phyloP scores from a whole-genome alignment of 805 yeast species.

The Blastobotrys chiropterorum region DNA sequence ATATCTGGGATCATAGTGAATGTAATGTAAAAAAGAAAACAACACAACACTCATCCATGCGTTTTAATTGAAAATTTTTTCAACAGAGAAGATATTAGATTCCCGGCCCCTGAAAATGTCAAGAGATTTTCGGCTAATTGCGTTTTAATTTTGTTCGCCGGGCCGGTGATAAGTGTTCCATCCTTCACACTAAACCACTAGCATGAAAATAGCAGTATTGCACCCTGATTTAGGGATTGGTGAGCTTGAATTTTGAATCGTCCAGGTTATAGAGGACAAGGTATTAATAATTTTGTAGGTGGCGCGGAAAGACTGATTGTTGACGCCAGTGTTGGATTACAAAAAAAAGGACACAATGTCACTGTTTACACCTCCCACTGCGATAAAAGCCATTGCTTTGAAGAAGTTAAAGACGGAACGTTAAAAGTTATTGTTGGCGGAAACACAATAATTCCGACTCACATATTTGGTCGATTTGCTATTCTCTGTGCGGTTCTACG shows the following conservation, averaged over 20 bases:
- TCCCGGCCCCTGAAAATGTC: no score
- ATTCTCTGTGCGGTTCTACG: slow-evolving; percentile 79
- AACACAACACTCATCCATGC: no score
- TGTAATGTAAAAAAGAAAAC: no score
- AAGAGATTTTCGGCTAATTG: no score
- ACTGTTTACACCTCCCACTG: slow-evolving; percentile 84
- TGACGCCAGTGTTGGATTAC: slow-evolving; percentile 87
- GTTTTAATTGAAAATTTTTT: no score
- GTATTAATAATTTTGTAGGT: slow-evolving; percentile 25
- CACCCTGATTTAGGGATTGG: slow-evolving; percentile 98
- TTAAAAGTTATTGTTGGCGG: slow-evolving; percentile 70
- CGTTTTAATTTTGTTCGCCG: no score
- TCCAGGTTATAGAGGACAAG: background rate
- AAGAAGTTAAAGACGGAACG: slow-evolving; percentile 61
- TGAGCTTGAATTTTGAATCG: slow-evolving; percentile 16
- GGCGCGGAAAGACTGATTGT: slow-evolving; percentile 98
- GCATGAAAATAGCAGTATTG: slow-evolving; percentile 66
- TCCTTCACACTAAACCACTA: background rate
- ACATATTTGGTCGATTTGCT: slow-evolving; percentile 56
- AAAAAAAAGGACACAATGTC: slow-evolving; percentile 57
- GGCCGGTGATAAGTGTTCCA: background rate
- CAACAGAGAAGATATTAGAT: no score
- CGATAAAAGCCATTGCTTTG: slow-evolving; percentile 81
- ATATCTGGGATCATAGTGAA: no score
- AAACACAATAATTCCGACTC: slow-evolving; percentile 70